phyloP scores from a whole-genome alignment of 805 yeast genomes.

The Wickerhamomyces kurtzmanii region DNA sequence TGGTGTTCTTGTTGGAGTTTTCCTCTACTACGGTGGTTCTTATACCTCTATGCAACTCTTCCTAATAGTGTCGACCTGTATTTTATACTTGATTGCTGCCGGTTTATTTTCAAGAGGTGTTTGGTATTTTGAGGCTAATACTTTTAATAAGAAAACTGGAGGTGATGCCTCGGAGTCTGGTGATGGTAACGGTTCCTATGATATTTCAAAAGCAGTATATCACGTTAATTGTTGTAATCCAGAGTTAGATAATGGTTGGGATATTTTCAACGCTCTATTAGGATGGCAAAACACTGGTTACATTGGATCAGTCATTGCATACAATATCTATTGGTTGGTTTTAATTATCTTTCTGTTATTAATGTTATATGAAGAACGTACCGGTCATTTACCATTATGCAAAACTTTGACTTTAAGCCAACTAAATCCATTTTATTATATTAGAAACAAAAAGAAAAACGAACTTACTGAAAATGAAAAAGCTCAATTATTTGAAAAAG shows the following conservation, averaged over 20 bases:
- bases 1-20: constrained; percentile 62
- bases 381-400: constrained; percentile 70
- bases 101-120: constrained; percentile 91
- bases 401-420: constrained; percentile 36
- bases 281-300: constrained; percentile 99
- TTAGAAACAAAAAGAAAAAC: constrained; percentile 57
- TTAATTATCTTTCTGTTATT: constrained; percentile 43
- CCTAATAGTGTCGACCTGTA: constrained; percentile 78
- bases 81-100: constrained; percentile 82
- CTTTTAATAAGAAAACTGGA: constrained; percentile 60
- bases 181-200: constrained; percentile 91
- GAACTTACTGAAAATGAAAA: constrained; percentile 45
- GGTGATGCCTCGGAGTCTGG: constrained; percentile 95
- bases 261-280: constrained; percentile 83
- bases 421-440: constrained; percentile 64
- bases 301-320: constrained; percentile 81
- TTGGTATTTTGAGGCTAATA: constrained; percentile 77
- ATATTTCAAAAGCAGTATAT: constrained; percentile 74
- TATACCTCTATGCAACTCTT: constrained; percentile 77
- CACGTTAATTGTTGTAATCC: constrained; percentile 98
- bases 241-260: constrained; percentile 90
- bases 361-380: constrained; percentile 77
- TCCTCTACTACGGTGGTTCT: constrained; percentile 78
- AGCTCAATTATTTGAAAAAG: constrained; percentile 37
- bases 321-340: constrained; percentile 81